Percentiles rank a stretch among this genome's conserved stretches.
phyloP scores from a whole-genome alignment of 805 yeast genomes.

The Metschnikowia continentalis region DNA sequence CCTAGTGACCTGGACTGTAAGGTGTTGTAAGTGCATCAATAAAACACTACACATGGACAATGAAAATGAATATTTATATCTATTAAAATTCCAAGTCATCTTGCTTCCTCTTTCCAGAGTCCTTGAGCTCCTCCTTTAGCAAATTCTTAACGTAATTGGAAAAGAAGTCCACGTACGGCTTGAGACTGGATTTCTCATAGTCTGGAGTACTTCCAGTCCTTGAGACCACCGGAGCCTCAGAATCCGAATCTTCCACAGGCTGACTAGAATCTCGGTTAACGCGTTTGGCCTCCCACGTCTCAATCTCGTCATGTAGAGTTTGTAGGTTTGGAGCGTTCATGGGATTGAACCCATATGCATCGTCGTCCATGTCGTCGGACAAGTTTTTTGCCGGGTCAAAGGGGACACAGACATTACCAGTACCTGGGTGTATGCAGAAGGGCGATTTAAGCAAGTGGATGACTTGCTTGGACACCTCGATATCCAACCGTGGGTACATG shows the following conservation, averaged over 20 bases:
- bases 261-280: conserved; percentile 27
- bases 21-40: neutral
- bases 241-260: conserved; percentile 21
- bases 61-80: neutral
- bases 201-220: conserved; percentile 29
- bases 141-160: conserved; percentile 56
- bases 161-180: conserved; percentile 67
- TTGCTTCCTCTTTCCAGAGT: conserved; percentile 22
- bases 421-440: conserved; percentile 93
- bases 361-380: conserved; percentile 31
- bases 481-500: conserved; percentile 88
- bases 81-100: conserved; percentile 30
- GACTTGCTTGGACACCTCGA: conserved; percentile 84
- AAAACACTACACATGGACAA: neutral
- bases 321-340: conserved; percentile 72
- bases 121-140: conserved; percentile 49
- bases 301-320: conserved; percentile 61
- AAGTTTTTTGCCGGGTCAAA: conserved; percentile 48
- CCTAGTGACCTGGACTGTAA: neutral
- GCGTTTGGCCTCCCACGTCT: conserved; percentile 39
- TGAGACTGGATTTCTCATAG: conserved; percentile 64
- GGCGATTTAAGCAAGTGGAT: conserved; percentile 94
- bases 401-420: conserved; percentile 95
- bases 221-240: conserved; percentile 11
- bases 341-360: conserved; percentile 64